A percentile compares a stretch with the other conserved stretches of the same genome.
Evolutionary conservation across 257 asterid species (phyloP).

Genomic region (Solanum rostratum): DNA sequence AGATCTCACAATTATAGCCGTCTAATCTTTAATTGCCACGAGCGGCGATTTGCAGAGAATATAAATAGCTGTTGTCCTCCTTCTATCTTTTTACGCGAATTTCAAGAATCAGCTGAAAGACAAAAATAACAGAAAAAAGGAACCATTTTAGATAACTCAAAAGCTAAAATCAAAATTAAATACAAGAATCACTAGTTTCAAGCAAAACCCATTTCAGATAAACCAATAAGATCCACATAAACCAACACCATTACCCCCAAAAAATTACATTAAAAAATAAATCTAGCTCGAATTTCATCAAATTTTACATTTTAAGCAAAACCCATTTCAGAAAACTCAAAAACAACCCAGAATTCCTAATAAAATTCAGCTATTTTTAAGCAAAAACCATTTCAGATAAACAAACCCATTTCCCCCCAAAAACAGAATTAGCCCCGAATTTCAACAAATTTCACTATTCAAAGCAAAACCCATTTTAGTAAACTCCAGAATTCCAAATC

Average conservation of each 20-base stretch:
- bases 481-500: background rate
- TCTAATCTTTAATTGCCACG: constrained; percentile 12
- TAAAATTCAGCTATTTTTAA: background rate
- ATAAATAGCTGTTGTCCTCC: background rate
- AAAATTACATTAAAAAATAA: background rate
- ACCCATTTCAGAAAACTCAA: background rate
- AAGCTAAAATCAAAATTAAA: background rate
- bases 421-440: background rate
- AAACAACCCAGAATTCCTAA: background rate
- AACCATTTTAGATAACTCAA: background rate
- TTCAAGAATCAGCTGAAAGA: constrained; percentile 20
- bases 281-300: background rate
- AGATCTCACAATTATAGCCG: background rate
- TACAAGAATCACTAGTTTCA: background rate
- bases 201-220: background rate
- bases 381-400: background rate
- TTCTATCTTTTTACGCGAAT: constrained; percentile 22
- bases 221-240: background rate
- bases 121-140: background rate
- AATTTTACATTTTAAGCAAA: background rate
- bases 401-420: background rate
- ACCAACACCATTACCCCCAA: background rate
- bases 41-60: constrained; percentile 43
- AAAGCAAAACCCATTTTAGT: background rate
- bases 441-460: background rate